Percentiles rank a stretch among this genome's conserved stretches.
Evolutionary conservation across 2,329 filamentous ascomycete species (phyloP).

Genomic region (Bipolaris victoriae): DNA sequence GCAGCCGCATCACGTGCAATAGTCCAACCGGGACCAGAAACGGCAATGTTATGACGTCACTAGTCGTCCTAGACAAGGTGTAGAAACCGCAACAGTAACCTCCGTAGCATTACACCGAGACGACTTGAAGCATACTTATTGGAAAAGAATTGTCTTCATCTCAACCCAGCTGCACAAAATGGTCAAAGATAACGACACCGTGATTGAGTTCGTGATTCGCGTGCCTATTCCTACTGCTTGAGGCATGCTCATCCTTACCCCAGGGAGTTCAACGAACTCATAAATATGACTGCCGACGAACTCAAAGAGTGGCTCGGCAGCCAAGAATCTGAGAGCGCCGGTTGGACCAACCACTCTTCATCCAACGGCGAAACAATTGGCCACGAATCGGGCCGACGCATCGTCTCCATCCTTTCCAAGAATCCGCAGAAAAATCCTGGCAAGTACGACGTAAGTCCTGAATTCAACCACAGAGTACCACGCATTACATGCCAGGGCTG

Average conservation of each 20-base stretch:
- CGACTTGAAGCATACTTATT: neutral
- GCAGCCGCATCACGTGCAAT: neutral
- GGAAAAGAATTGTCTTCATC: neutral
- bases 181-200: constrained; percentile 60
- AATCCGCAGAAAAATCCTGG: constrained; percentile 64
- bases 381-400: constrained; percentile 67
- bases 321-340: constrained; percentile 63
- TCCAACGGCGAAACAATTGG: constrained; percentile 66
- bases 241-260: constrained; percentile 34
- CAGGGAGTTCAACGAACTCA: constrained; percentile 67
- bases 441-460: constrained; percentile 52
- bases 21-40: neutral
- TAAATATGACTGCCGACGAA: constrained; percentile 69
- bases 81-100: neutral
- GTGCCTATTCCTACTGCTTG: neutral
- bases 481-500: neutral
- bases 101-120: neutral
- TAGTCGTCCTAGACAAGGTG: neutral
- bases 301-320: constrained; percentile 67
- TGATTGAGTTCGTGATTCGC: constrained; percentile 52
- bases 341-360: constrained; percentile 62
- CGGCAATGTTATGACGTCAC: constrained; percentile 1
- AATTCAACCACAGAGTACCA: neutral
- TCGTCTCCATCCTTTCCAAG: constrained; percentile 66
- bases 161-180: constrained; percentile 43